Evolutionary conservation across 331 rosid species (phyloP).

Genomic region (Malus hybrid): DNA sequence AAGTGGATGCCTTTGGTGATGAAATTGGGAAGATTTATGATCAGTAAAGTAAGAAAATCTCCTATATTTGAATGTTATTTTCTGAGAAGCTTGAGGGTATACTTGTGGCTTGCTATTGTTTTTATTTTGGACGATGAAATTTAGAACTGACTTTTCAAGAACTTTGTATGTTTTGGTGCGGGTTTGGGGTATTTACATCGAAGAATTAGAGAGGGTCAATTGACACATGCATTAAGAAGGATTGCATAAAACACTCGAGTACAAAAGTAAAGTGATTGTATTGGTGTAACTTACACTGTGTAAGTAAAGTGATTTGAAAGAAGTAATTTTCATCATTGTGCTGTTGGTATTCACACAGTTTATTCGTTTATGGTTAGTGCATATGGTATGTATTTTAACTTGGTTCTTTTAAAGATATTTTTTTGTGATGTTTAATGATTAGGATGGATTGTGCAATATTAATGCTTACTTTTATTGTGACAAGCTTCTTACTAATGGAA

Average conservation of each 20-base stretch:
- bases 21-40: constrained; percentile 93
- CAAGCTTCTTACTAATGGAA: too few species aligned
- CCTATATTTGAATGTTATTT: not conserved
- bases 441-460: too few species aligned
- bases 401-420: too few species aligned
- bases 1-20: constrained; percentile 97
- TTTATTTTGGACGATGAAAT: not conserved
- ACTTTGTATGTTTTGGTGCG: not conserved
- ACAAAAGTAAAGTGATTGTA: not conserved
- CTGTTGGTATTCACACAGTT: too few species aligned
- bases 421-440: too few species aligned
- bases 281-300: not conserved
- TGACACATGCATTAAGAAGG: not conserved
- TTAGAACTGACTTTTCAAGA: not conserved
- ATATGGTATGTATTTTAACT: too few species aligned
- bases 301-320: too few species aligned
- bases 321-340: too few species aligned
- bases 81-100: not conserved
- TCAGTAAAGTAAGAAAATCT: constrained; percentile 39
- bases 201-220: not conserved
- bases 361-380: too few species aligned
- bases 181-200: not conserved
- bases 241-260: not conserved
- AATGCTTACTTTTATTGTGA: too few species aligned
- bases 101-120: not conserved